Evolutionary conservation across 2,329 filamentous ascomycete species (phyloP), one percentile per base, ranked within the genome.

Genomic region (Lasiodiplodia sp.): DNA sequence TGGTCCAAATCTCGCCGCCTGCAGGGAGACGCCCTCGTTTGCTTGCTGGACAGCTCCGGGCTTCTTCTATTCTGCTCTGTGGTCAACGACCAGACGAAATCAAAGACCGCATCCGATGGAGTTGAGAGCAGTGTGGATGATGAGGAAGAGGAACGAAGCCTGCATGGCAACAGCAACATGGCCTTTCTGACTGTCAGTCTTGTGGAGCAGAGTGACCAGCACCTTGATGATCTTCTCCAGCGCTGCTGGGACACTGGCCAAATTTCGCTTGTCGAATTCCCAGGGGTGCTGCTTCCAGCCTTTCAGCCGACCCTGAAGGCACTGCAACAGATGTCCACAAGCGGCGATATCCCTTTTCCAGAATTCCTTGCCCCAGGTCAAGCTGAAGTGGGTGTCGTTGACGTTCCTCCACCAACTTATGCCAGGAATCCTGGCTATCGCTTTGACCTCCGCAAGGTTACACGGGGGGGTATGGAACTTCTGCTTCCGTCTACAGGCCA

Each of bases 1-100:
- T 78, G 75, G 77, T 72, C 74, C 28, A 76, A 78, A 1, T 75
- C 73, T 0, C 73, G 68, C 23, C 70, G 74, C 21, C 63, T 79
- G 0, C 69, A 71, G 8, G 69, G 72, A 16, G 77, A 76, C 2
- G 69, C 73, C 23, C 70, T 79, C 2, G 71, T 79, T 11, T 68
- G 57, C 18, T 8, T 78, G 75, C 1, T 76, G 73, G 40, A 73
- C 77, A 28, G 72, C 64, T 62, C 40, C 71, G 66, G 47, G 1
- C 71, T 75, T 8, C 69, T 75, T 40, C 75, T 75, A 3, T 79
- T 78, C 67, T 71, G 77, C 14, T 74, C 69, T 4, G 72, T 78
- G 2, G 70, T 62, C 1, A 28, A 67, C 2, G 70, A 57, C 58
- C 28, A 2, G 71, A 70, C 1, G 69, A 73, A 34, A 38, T 58